Evolutionary conservation across 225 moss, liverwort and hornwort genomes (phyloP).

Genomic region (Asterella californica): DNA sequence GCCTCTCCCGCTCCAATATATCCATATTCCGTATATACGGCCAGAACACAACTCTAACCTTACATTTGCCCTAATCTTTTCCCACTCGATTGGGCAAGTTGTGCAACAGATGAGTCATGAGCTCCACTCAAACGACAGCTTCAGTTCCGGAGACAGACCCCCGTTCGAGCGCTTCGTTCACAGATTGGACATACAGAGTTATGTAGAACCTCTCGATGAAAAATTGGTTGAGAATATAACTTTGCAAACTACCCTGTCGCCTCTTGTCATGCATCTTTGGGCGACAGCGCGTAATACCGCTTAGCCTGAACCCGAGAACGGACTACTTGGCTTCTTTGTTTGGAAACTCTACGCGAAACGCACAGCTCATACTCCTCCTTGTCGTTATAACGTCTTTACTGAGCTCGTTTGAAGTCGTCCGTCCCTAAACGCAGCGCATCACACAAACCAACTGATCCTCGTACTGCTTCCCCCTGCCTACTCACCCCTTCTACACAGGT

Average conservation of each 20-base stretch:
- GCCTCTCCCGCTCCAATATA: conserved; percentile 43
- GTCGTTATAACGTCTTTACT: conserved; percentile 5
- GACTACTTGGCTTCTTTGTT: background rate
- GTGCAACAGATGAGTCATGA: background rate
- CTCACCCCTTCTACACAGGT: background rate
- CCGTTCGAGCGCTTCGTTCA: background rate
- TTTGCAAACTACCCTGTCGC: background rate
- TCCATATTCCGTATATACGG: conserved; percentile 24
- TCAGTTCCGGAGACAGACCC: background rate
- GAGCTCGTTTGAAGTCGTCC: background rate
- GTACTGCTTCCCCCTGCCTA: background rate
- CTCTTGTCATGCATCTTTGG: background rate
- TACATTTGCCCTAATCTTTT: conserved; percentile 18
- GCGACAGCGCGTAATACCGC: background rate
- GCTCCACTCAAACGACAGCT: background rate
- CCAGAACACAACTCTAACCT: background rate
- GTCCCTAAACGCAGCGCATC: background rate
- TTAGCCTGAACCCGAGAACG: background rate
- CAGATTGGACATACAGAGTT: background rate
- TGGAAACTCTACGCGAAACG: background rate
- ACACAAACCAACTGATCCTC: conserved; percentile 3
- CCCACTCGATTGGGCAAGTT: background rate
- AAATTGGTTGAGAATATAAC: background rate
- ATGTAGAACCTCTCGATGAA: conserved; percentile 6
- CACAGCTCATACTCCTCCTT: background rate